A percentile compares a stretch with the other conserved stretches of the same genome.
phyloP scores from a whole-genome alignment of 2,329 filamentous ascomycete species.

The Lasiodiplodia theobromae region DNA sequence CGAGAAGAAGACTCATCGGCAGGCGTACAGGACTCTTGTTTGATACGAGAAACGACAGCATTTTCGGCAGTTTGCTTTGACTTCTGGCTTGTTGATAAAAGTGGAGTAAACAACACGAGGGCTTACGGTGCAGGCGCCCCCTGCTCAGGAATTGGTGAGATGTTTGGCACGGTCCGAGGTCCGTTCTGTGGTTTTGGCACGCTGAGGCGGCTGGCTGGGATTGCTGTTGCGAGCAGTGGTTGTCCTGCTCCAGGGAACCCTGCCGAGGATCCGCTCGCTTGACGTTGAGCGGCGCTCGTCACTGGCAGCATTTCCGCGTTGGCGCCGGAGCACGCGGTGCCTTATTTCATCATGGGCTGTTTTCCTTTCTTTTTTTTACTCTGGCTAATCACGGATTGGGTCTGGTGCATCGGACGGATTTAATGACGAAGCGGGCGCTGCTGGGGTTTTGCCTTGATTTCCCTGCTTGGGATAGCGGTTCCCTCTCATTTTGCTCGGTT shows the following conservation, averaged over 20 bases:
- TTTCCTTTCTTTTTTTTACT: not conserved
- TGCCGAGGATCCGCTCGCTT: slow-evolving; percentile 23
- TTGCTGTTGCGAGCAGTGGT: slow-evolving; percentile 4
- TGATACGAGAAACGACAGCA: slow-evolving; percentile 19
- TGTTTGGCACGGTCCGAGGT: not conserved
- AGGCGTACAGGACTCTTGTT: slow-evolving; percentile 8
- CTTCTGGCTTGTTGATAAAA: slow-evolving; percentile 9
- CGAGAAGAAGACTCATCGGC: slow-evolving; percentile 2
- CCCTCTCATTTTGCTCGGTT: not conserved
- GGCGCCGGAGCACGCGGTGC: slow-evolving; percentile 7
- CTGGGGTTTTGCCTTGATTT: not conserved
- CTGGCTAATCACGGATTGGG: slow-evolving; percentile 8
- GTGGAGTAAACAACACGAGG: not conserved
- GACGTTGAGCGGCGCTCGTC: slow-evolving; percentile 16
- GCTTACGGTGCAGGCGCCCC: not conserved
- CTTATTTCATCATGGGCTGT: not conserved
- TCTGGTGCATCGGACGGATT: slow-evolving; percentile 15
- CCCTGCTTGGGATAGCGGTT: not conserved
- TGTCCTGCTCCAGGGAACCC: slow-evolving; percentile 12
- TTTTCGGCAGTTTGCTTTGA: slow-evolving; percentile 7
- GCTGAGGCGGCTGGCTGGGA: slow-evolving; percentile 4
- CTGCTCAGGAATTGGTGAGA: too few species aligned
- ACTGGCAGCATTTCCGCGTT: slow-evolving; percentile 12
- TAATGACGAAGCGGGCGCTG: slow-evolving; percentile 8
- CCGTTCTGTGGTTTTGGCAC: not conserved